These are phyloP conservation scores for Rubia balearica DNA, from an alignment of 305 asterid genomes.

Conservation along the genomic window DNA sequence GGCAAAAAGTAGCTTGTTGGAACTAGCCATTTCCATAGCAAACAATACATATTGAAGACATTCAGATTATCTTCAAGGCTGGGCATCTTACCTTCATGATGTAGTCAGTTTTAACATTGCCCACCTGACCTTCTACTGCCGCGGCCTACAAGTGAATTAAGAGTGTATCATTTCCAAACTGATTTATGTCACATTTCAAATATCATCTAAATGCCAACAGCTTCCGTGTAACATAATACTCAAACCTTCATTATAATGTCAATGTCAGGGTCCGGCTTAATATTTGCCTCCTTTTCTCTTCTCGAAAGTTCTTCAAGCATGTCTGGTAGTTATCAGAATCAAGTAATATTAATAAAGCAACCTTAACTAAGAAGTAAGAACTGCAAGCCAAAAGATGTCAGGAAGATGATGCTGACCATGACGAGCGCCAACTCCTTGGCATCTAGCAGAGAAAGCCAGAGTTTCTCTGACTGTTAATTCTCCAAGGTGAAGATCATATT, in stretches of 20 bases:
- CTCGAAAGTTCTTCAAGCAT: slow-evolving; percentile 54
- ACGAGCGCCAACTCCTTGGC: slow-evolving; percentile 26
- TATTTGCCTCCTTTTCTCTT: slow-evolving; percentile 52
- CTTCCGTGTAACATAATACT: neutral
- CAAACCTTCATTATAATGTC: slow-evolving; percentile 56
- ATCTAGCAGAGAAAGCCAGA: slow-evolving; percentile 23
- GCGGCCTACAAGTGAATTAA: slow-evolving; percentile 31
- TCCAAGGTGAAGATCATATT: slow-evolving; percentile 39
- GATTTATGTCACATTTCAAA: neutral
- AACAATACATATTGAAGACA: neutral
- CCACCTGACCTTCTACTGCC: slow-evolving; percentile 39
- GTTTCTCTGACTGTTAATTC: slow-evolving; percentile 27
- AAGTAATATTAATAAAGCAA: neutral
- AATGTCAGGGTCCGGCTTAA: slow-evolving; percentile 58
- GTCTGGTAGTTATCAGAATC: slow-evolving; percentile 22
- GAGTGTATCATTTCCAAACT: neutral
- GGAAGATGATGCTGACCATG: slow-evolving; percentile 14
- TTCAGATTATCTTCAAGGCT: neutral
- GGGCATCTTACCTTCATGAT: slow-evolving; percentile 38
- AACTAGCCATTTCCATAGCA: neutral
- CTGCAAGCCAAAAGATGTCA: neutral
- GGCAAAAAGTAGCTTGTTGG: neutral
- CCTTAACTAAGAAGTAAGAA: neutral
- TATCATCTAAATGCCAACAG: neutral
- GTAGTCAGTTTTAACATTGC: slow-evolving; percentile 45